Evolutionary conservation across 2,329 filamentous ascomycete genomes (phyloP), one percentile per base, ranked within the genome.

Genomic region (Pseudogymnoascus sp.): DNA sequence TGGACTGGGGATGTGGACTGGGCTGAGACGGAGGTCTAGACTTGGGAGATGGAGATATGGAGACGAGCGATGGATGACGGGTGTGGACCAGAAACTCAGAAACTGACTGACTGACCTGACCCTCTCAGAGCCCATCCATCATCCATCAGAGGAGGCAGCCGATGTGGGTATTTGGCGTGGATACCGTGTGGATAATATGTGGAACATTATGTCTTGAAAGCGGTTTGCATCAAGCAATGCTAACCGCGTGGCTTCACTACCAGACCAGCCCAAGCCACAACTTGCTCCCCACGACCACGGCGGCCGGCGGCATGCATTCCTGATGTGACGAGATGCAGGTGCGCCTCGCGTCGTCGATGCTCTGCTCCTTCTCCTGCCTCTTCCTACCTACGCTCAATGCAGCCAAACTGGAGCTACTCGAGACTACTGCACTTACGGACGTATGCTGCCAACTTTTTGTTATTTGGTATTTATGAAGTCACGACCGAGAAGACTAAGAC

Each of bases 1-100:
- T 48, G 21, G 21, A 28, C 41, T 48, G 13, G 41, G 41, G 8
- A 48, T 48, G 41, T 52, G 41, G 26, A 52, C 23, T 52, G 41
- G 41, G 41, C 41, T 52, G 41, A 52, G 23, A 52, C 41, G 28
- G 41, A 52, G 41, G 41, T 52, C 41, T 52, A 52, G 41, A 52
- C 41, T 30, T 26, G 23, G 26, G 19, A n/a, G 5, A 52, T 30
- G 41, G 41, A 18, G 41, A 48, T 12, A 26, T 19, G 13, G 39
- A n/a, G 8, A n/a, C 9, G 37, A 9, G 37, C 19, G 37, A 9
- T 19, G 37, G 37, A 12, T 21, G 18, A 21, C 9, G 18, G 37
- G 37, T 19, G 37, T 39, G 23, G 23, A 30, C 41, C n/a, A 52
- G 5, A 52, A 30, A 52, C 21, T 26, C 41, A 18, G 23, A 52